phyloP scores from a whole-genome alignment of 805 yeast species.

The Schwanniomyces pseudopolymorphus region DNA sequence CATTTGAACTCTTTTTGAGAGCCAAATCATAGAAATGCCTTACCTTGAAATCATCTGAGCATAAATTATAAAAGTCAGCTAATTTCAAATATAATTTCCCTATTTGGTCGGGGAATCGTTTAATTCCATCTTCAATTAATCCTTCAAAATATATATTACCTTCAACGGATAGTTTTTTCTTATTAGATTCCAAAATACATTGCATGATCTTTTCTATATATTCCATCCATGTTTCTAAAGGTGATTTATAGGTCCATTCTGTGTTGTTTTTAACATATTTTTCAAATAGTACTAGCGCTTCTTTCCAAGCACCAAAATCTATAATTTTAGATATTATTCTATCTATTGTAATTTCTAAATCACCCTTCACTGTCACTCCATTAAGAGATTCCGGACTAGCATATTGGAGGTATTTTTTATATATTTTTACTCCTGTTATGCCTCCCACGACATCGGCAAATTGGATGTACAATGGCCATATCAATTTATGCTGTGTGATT shows the following conservation, averaged over 20 bases:
- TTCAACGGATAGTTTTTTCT: constrained; percentile 7
- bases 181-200: not conserved
- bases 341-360: constrained; percentile 19
- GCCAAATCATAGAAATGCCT: constrained; percentile 47
- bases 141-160: constrained; percentile 22
- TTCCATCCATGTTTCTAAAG: constrained; percentile 47
- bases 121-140: constrained; percentile 14
- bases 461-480: constrained; percentile 54
- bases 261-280: constrained; percentile 29
- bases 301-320: constrained; percentile 24
- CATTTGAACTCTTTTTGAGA: constrained; percentile 44
- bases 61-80: constrained; percentile 48
- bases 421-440: constrained; percentile 28
- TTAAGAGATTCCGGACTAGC: constrained; percentile 16
- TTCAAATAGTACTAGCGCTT: constrained; percentile 31
- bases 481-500: constrained; percentile 43
- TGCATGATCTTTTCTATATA: constrained; percentile 41
- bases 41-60: constrained; percentile 23
- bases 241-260: constrained; percentile 38
- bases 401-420: constrained; percentile 29
- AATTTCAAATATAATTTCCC: constrained; percentile 48
- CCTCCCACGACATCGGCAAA: constrained; percentile 50
- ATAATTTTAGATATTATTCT: constrained; percentile 29
- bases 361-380: constrained; percentile 6
- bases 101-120: constrained; percentile 57